Conservation (phyloP, 73 alveolate genomes). For the Stentor roeselii region DNA sequence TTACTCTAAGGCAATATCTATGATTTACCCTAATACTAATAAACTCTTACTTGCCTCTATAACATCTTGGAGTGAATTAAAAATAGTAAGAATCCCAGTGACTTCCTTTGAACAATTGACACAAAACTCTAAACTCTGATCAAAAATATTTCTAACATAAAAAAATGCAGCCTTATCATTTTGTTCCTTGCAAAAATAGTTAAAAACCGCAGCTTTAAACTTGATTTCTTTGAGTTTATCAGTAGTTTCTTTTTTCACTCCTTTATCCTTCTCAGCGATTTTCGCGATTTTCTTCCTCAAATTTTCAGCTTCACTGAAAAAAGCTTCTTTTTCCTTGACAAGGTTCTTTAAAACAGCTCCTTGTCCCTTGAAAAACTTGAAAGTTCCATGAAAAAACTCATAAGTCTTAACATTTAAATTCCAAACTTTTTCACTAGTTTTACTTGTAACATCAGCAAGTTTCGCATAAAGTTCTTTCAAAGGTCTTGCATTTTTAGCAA, state of each 20-base stretch:
- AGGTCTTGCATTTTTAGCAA: background rate
- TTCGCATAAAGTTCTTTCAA: background rate
- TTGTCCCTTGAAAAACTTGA: background rate
- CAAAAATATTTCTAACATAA: background rate
- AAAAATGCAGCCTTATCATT: background rate
- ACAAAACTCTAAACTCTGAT: background rate
- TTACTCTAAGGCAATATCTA: too few species aligned
- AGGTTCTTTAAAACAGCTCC: background rate
- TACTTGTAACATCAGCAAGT: background rate
- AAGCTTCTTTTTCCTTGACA: background rate
- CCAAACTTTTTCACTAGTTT: background rate
- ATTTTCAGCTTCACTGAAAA: background rate
- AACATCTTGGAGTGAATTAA: background rate
- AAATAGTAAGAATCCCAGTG: background rate
- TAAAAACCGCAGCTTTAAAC: background rate
- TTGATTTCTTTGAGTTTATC: background rate
- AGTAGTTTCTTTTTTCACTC: background rate
- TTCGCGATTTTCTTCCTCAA: background rate
- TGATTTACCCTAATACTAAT: too few species aligned
- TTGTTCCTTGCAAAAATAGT: background rate
- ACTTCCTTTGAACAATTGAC: background rate
- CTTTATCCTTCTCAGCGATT: background rate
- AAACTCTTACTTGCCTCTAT: too few species aligned
- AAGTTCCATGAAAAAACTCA: background rate
- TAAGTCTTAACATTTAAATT: background rate